Percentiles rank a stretch among this genome's conserved stretches.
These are phyloP conservation scores for Schrenkiella parvula DNA, from an alignment of 345 rosid species.

Conservation along the genomic window DNA sequence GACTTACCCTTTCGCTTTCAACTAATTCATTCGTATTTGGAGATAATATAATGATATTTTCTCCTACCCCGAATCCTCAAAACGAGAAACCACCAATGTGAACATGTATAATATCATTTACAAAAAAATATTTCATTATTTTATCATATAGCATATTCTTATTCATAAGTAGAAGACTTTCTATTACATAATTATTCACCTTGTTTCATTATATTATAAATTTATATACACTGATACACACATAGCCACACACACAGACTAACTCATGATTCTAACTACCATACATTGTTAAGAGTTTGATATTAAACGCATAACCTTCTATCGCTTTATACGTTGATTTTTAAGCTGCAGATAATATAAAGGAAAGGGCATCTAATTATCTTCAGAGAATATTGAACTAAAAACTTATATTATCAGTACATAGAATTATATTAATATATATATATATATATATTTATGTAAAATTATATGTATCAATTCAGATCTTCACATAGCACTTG, in stretches of 20 bases:
- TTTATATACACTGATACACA: background rate
- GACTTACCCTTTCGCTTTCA: constrained; percentile 25
- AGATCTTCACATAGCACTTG: constrained; percentile 19
- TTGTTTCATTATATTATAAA: background rate
- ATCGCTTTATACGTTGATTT: constrained; percentile 23
- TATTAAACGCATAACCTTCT: background rate
- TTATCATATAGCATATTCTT: constrained; percentile 7
- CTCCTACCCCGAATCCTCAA: constrained; percentile 16
- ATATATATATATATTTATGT: background rate
- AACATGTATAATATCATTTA: background rate
- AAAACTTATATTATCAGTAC: no score
- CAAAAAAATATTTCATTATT: background rate
- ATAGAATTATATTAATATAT: background rate
- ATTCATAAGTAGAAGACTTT: background rate
- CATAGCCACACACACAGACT: background rate
- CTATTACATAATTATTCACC: constrained; percentile 2
- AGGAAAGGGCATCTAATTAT: constrained; percentile 28
- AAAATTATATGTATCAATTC: constrained; percentile 8
- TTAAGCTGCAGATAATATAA: constrained; percentile 22
- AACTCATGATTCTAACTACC: background rate
- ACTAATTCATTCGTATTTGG: constrained; percentile 10
- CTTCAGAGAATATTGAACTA: constrained; percentile 8
- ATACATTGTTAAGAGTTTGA: background rate
- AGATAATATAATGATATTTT: constrained; percentile 5
- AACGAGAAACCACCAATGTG: constrained; percentile 5